Base-by-base conservation (phyloP, 495 filamentous ascomycete genomes). In the Jackrogersella minutella region DNA sequence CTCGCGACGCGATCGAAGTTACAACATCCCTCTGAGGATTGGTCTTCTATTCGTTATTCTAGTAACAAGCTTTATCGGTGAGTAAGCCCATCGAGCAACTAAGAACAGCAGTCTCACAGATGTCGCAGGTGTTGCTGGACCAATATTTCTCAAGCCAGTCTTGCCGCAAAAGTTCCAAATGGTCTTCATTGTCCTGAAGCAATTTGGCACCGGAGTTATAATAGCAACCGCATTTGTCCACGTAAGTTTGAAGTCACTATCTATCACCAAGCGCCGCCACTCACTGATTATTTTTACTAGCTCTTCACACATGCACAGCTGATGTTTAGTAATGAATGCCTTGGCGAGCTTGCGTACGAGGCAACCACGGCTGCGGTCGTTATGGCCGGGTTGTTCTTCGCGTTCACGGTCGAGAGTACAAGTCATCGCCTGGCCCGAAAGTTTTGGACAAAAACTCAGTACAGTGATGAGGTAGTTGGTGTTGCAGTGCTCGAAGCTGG, bases 141-240 rank as follows among this genome's bases (percentile, higher is more conserved):
- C 83, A n/a, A 82, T 84, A 54, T 62, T 84, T 13, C 66, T 77
- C 19, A 65, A 76, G 22, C 62, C 63, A 21, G 64, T 75, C 55
- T 66, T 78, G 16, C 50, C 72, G 13, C 53, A 58, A 16, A 63
- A 68, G 8, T 69, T 77, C 14, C 66, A 76, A 17, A 14, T 60
- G 50, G 77, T 83, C 31, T 82, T 84, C 46, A 81, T 83, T 14
- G 66, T 84, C 10, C 78, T 90, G 24, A 86, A 89, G 65, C 89
- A 92, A 58, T 91, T 92, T 58, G 90, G 90, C 5, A 91, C 90
- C 0, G 90, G 90, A 1, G 84, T 92, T 17, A 87, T 92, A 59
- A 80, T 92, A 41, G 81, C 89, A 3, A 92, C 90, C 0, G 88
- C 87, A 11, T 90, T 91, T 54, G 76, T 92, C 16, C 90, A 92